Evolutionary conservation across 164 flowering plant genomes (phyloP), one percentile per base, ranked within the genome.

Genomic region (Pachysandra terminalis): DNA sequence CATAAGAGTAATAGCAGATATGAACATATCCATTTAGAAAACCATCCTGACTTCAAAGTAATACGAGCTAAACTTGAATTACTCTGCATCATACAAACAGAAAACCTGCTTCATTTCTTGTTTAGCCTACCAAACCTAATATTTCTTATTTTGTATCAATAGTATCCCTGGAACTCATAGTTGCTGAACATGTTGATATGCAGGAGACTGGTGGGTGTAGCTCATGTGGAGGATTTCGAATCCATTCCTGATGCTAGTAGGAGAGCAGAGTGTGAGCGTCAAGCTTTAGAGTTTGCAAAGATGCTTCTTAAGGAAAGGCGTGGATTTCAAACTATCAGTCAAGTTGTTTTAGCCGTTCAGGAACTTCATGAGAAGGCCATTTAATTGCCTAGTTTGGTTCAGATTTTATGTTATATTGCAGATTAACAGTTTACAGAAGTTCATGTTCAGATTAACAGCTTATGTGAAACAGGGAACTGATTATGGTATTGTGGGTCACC

Each of bases 181-280:
- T 26, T 40, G 24, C 1, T 63, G 48, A 53, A 28, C 63, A 19
- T 67, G 70, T 67, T 54, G 40, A 23, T 65, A 68, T 61, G 56
- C 83, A 95, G 97, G 96, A 86, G 98, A 75, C 87, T 90, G 53
- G 91, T 95, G 24, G 98, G 98, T 52, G 93, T 95, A 2, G 97
- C 96, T 40, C 98, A 95, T 78, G 96, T 95, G 23, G 97, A 89
- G 77, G 97, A 95, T 79, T 86, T 95, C 71, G 97, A 90, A 68
- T 85, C 96, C 16, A 92, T 92, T 26, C 26, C 55, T 6, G 93
- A 90, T 73, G 75, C 81, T 45, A 66, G 68, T 59, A 85, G 67
- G 68, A 77, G 94, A 61, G 92, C 97, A 57, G 76, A 74, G 16
- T 92, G 97, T 68, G 97, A 95, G 77, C 75, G 81, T 60, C 80